phyloP scores from a whole-genome alignment of 2,329 filamentous ascomycete genomes.

The Colletotrichum musicola region DNA sequence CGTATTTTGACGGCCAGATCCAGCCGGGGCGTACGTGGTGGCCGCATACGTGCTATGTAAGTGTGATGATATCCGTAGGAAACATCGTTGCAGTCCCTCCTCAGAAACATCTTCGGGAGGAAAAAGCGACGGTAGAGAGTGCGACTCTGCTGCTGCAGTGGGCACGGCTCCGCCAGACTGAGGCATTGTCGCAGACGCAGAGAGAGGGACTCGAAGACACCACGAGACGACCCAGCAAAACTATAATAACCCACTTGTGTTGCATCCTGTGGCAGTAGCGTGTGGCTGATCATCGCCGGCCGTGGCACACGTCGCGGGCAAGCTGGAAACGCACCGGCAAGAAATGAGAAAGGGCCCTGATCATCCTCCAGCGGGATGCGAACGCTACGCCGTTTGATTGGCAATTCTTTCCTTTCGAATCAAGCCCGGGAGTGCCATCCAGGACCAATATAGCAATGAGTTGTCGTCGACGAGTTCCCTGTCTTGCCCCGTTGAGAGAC shows the following conservation, averaged over 20 bases:
- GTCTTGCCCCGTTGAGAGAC: conserved; percentile 26
- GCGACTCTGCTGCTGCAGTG: no score
- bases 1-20: background rate
- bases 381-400: conserved; percentile 22
- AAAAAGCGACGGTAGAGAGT: background rate
- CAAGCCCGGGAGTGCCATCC: conserved; percentile 9
- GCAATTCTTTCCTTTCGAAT: conserved; percentile 8
- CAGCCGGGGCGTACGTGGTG: conserved; percentile 6
- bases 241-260: conserved; percentile 22
- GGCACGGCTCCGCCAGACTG: no score
- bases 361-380: conserved; percentile 24
- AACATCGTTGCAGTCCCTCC: background rate
- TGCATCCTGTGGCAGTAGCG: conserved; percentile 32
- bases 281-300: conserved; percentile 30
- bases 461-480: conserved; percentile 22
- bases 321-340: conserved; percentile 26
- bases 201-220: background rate
- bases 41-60: conserved; percentile 7
- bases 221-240: conserved; percentile 27
- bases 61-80: background rate
- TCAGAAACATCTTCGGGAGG: background rate
- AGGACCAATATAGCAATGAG: conserved; percentile 25
- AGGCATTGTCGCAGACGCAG: background rate
- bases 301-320: conserved; percentile 29
- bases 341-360: conserved; percentile 33